Evolutionary conservation across 2,329 filamentous ascomycete genomes (phyloP), one percentile per base, ranked within the genome.

Genomic region (Epichloe sibirici): DNA sequence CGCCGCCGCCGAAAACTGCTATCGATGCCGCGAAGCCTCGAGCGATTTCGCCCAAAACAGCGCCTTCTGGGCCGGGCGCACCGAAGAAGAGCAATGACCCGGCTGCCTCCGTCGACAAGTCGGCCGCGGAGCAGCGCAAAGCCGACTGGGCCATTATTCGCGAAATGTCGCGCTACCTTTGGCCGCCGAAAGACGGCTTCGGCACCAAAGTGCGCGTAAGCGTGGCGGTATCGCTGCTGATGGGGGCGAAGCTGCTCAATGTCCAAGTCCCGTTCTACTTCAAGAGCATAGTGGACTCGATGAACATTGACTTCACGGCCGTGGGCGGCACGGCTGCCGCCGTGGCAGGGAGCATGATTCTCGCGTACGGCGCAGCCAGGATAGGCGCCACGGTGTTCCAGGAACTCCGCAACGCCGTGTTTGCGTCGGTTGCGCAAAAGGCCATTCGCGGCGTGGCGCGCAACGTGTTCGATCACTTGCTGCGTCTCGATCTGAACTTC

Each of bases 251-350:
- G 77, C 82, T 95, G 48, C 75, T 98, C 63, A 98, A 97, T 68
- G 93, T 98, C 15, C 90, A 98, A 72, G 89, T 98, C 46, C 93
- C 93, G 0, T 98, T 98, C 66, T 98, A 96, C 75, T 98, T 98
- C 75, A 97, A 97, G 75, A 90, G 74, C 68, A 97, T 98, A 58
- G 88, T 98, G 43, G 94, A 98, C 68, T 83, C 88, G 21, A 95
- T 98, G 89, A 98, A 98, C 67, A 80, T 98, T 59, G 93, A 98
- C 68, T 84, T 95, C 65, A 79, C 81, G n/a, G 78, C 85, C 15
- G 72, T 88, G 5, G 91, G 90, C n/a, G 90, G 90, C 7, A 95
- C 90, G 0, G 90, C 89, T 31, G 87, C 85, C 50, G 90, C 89
- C 0, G 85, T 95, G 7, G 93, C 90, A 11, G 91, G 93, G 4